Conservation (phyloP, 768 basidiomycete genomes). For the Tulasnella calospora region DNA sequence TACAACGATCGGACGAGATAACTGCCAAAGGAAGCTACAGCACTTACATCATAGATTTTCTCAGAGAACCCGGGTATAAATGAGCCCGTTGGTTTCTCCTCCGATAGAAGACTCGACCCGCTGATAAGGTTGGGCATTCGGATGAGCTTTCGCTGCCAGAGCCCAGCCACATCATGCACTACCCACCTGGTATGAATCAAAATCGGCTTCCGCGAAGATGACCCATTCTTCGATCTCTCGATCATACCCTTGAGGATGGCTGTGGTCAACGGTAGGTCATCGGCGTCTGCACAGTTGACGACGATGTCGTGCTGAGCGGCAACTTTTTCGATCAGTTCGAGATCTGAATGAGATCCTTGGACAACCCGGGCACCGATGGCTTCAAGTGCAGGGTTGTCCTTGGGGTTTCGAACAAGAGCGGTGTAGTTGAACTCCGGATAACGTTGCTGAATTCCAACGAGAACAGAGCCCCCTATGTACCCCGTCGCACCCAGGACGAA, state of each 20-base stretch:
- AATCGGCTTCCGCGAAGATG: conserved; percentile 28
- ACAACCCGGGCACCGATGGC: conserved; percentile 26
- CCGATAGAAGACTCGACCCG: conserved; percentile 29
- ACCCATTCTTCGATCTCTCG: not conserved
- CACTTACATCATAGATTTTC: conserved; percentile 33
- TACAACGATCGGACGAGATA: not conserved
- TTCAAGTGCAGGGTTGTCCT: conserved; percentile 27
- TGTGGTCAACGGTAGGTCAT: conserved; percentile 20
- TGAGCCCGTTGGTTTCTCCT: conserved; percentile 28
- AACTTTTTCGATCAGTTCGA: conserved; percentile 24
- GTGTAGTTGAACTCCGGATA: conserved; percentile 31
- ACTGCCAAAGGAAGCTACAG: not conserved
- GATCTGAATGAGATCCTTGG: conserved; percentile 22
- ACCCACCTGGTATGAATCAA: conserved; percentile 27
- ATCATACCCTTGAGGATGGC: conserved; percentile 23
- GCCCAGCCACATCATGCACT: not conserved
- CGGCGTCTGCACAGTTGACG: conserved; percentile 26
- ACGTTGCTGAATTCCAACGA: conserved; percentile 36
- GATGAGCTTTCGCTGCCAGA: not conserved
- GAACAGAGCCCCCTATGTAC: conserved; percentile 35
- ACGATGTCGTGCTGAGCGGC: conserved; percentile 25
- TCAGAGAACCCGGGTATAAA: conserved; percentile 26
- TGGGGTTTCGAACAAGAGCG: conserved; percentile 28
- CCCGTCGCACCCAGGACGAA: conserved; percentile 27
- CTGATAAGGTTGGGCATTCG: conserved; percentile 3